Conservation (phyloP, 352 stramenopile species). For the Globisporangium uncinulatum region DNA sequence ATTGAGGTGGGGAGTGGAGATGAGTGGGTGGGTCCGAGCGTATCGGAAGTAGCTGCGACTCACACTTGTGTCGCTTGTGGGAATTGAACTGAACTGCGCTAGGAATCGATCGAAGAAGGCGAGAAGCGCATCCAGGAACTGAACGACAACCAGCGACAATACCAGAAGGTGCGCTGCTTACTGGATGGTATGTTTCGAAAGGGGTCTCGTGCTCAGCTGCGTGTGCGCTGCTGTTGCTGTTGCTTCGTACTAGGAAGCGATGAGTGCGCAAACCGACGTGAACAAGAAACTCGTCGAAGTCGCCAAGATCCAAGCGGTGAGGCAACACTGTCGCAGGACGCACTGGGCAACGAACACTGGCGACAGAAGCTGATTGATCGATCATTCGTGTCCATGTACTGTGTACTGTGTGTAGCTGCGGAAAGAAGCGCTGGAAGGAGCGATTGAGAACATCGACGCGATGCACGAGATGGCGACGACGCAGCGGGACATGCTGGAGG, state of each 20-base stretch:
- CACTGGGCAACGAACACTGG: neutral
- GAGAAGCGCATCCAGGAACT: constrained; percentile 47
- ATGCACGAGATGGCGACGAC: constrained; percentile 66
- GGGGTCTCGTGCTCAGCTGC: no score
- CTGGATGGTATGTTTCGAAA: no score
- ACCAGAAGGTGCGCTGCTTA: constrained; percentile 29
- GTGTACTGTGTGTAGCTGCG: constrained; percentile 30
- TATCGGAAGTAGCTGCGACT: neutral
- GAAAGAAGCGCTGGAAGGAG: constrained; percentile 64
- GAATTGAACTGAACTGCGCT: no score
- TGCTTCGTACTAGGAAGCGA: constrained; percentile 22
- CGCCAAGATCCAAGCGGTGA: constrained; percentile 58
- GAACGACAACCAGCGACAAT: constrained; percentile 51
- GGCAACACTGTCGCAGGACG: constrained; percentile 7
- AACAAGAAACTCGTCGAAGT: constrained; percentile 63
- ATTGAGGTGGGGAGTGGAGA: no score
- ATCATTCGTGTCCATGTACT: neutral
- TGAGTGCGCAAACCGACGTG: constrained; percentile 49
- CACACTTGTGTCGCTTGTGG: neutral
- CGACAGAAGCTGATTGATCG: neutral
- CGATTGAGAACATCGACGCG: constrained; percentile 52
- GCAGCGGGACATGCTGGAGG: constrained; percentile 67
- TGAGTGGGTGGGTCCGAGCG: no score
- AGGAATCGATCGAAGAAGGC: constrained; percentile 51
- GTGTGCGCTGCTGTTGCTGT: no score